Conservation (phyloP, 1,284 basidiomycete species). For the Boletus sp. region DNA sequence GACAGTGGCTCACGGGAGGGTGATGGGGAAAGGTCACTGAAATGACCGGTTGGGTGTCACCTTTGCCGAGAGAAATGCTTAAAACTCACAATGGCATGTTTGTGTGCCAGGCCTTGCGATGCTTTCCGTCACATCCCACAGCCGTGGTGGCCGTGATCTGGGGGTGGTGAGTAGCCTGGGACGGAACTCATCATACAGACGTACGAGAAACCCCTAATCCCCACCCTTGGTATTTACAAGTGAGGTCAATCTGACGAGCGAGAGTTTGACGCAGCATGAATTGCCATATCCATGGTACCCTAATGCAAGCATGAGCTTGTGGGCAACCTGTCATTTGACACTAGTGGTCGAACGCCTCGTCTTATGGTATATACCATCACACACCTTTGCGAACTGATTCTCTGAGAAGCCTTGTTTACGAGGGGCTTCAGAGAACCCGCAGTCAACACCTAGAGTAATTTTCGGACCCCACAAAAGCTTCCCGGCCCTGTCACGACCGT, state of each 20-base stretch:
- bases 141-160: slow-evolving; percentile 42
- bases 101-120: slow-evolving; percentile 45
- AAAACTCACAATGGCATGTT: slow-evolving; percentile 38
- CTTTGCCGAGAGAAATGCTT: background rate
- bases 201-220: slow-evolving; percentile 45
- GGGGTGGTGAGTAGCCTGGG: background rate
- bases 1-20: slow-evolving; percentile 26
- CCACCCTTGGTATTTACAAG: slow-evolving; percentile 47
- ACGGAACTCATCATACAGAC: slow-evolving; percentile 9
- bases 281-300: slow-evolving; percentile 52
- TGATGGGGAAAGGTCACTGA: slow-evolving; percentile 28
- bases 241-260: background rate
- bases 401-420: slow-evolving; percentile 34
- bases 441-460: slow-evolving; percentile 48
- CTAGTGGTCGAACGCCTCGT: background rate
- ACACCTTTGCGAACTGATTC: slow-evolving; percentile 40
- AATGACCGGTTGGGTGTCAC: background rate
- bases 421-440: slow-evolving; percentile 45
- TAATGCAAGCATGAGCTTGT: slow-evolving; percentile 50
- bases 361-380: background rate
- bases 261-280: background rate
- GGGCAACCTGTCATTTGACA: slow-evolving; percentile 20
- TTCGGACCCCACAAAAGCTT: slow-evolving; percentile 51
- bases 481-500: slow-evolving; percentile 47
- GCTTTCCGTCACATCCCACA: slow-evolving; percentile 37